Base-by-base conservation (phyloP, 2,329 filamentous ascomycete species). In the Trichoderma simmonsii region DNA sequence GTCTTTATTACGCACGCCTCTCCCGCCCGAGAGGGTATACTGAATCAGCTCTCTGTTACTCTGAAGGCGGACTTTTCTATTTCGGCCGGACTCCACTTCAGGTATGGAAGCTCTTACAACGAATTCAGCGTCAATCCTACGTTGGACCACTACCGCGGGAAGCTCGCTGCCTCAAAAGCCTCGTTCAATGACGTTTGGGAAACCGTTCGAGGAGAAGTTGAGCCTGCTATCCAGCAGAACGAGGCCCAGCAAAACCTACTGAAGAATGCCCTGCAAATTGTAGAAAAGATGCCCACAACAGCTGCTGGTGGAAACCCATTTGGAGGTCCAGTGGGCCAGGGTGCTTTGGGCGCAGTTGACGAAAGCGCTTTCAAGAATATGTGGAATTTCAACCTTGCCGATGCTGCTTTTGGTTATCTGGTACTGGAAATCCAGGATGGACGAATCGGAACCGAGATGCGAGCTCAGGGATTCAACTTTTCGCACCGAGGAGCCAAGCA, bases 291-390 rank as follows among this genome's bases (percentile, higher is more conserved):
- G 96, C 96, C 96, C 12, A 92, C 91, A 14, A 95, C 94, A 43
- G 96, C 96, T 48, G 97, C 95, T 73, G 96, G 96, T 70, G 96
- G 96, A 26, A 98, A 98, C 81, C 96, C 96, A 6, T 99, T 99
- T 79, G 96, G 96, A 59, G 95, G 95, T 15, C 93, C 93, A 34
- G 89, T 91, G 68, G 92, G 92, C 51, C 90, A 90, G 65, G 85
- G 88, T 68, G 88, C 89, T 72, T 91, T 93, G 65, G 96, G 96
- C 36, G 93, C 97, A 79, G 94, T 99, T 21, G 96, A 99, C 75
- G 96, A 99, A 85, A 98, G 95, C 78, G 96, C 96, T 1, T 99
- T 99, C 88, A 99, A 99, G 86, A 99, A 99, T 81, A 98, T 98
- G 96, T 99, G 96, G 96, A 99, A 99, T 83, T 99, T 99, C 85